Conservation (phyloP, 208 protist species). For the Leishmania lainsoni region DNA sequence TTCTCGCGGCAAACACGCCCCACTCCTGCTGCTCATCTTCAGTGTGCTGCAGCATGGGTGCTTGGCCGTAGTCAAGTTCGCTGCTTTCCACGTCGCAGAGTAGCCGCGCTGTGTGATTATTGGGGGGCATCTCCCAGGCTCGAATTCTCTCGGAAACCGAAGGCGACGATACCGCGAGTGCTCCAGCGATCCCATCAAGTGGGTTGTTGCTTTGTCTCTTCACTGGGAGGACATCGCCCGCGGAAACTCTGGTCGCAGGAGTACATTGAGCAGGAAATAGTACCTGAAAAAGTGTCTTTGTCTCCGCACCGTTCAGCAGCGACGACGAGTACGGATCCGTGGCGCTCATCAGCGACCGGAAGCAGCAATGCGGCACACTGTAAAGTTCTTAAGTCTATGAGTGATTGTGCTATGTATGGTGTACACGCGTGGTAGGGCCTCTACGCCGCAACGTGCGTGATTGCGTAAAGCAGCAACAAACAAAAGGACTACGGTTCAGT, state of each 20-base stretch:
- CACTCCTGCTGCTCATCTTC: background rate
- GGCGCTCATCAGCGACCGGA: background rate
- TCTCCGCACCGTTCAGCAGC: background rate
- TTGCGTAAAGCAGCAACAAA: background rate
- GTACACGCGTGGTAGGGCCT: background rate
- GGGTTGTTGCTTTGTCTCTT: background rate
- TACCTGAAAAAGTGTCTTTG: conserved; percentile 9
- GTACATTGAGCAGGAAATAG: background rate
- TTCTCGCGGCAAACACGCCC: background rate
- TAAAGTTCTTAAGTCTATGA: background rate
- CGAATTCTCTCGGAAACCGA: conserved; percentile 22
- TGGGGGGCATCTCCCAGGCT: conserved; percentile 12
- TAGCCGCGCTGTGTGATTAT: background rate
- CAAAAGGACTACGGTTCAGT: background rate
- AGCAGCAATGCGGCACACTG: background rate
- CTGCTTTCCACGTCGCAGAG: background rate
- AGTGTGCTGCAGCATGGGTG: background rate
- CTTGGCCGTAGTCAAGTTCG: background rate
- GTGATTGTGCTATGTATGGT: background rate
- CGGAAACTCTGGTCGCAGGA: background rate
- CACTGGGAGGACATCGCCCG: background rate
- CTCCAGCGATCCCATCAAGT: background rate
- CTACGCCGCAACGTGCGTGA: background rate
- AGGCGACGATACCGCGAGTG: conserved; percentile 8
- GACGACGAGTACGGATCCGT: conserved; percentile 8